A percentile compares a stretch with the other conserved stretches of the same genome.
Evolutionary conservation across 1,139 yeast species (phyloP).

Genomic region (Lodderomyces pseudojiufengensis): DNA sequence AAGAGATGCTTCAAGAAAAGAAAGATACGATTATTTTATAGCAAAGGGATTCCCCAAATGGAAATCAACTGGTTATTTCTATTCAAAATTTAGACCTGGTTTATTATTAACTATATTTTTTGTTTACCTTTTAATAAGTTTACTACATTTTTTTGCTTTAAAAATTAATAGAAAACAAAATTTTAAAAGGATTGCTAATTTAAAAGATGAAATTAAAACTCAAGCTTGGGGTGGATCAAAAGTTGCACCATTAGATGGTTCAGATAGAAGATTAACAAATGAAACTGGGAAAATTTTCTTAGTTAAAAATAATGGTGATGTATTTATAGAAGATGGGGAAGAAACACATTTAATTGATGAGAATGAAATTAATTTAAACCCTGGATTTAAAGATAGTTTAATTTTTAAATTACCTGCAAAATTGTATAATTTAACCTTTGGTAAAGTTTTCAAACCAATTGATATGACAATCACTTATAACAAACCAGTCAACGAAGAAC

Average conservation of each 20-base stretch:
- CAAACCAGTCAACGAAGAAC: slow-evolving; percentile 13
- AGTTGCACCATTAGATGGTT: slow-evolving; percentile 45
- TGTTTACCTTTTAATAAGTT: slow-evolving; percentile 46
- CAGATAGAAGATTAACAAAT: slow-evolving; percentile 37
- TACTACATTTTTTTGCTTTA: slow-evolving; percentile 58
- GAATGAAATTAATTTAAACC: slow-evolving; percentile 32
- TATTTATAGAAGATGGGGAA: slow-evolving; percentile 56
- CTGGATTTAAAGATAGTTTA: slow-evolving; percentile 54
- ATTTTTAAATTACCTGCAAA: slow-evolving; percentile 44
- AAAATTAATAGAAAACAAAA: slow-evolving; percentile 58
- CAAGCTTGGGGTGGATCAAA: slow-evolving; percentile 62
- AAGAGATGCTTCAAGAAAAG: slow-evolving; percentile 56
- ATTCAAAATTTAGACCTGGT: slow-evolving; percentile 59
- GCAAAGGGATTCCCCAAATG: slow-evolving; percentile 84
- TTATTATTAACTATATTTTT: slow-evolving; percentile 49
- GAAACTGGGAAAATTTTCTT: slow-evolving; percentile 54
- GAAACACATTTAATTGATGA: slow-evolving; percentile 33
- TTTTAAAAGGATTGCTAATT: slow-evolving; percentile 49
- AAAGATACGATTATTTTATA: slow-evolving; percentile 81
- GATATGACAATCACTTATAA: slow-evolving; percentile 20
- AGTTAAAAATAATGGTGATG: slow-evolving; percentile 68
- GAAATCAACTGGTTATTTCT: slow-evolving; percentile 52
- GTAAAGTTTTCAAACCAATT: slow-evolving; percentile 30
- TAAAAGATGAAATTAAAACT: slow-evolving; percentile 48
- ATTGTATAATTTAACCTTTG: slow-evolving; percentile 46